Evolutionary conservation across 2,329 filamentous ascomycete species (phyloP).

Genomic region (Hysterium pulicare): DNA sequence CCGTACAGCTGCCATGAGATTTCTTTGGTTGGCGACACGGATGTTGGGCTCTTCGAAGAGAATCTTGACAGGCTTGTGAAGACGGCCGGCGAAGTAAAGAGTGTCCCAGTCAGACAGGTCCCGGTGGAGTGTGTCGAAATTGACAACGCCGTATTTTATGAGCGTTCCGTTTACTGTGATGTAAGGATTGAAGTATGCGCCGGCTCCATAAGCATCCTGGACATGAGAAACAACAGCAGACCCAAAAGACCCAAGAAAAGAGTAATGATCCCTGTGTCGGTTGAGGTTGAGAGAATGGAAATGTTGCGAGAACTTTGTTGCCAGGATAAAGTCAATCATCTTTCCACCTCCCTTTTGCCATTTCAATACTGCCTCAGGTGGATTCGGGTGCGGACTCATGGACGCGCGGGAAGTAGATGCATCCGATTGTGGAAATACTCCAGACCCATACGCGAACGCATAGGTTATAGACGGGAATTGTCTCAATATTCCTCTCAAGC

Average conservation of each 20-base stretch:
- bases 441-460: slow-evolving; percentile 95
- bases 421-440: slow-evolving; percentile 81
- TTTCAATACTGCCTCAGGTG: slow-evolving; percentile 74
- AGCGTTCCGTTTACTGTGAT: slow-evolving; percentile 91
- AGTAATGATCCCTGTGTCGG: slow-evolving; percentile 91
- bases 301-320: slow-evolving; percentile 89
- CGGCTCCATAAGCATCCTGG: slow-evolving; percentile 85
- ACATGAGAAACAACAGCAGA: slow-evolving; percentile 81
- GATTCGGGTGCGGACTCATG: slow-evolving; percentile 72
- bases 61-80: slow-evolving; percentile 98
- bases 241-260: slow-evolving; percentile 74
- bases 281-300: slow-evolving; percentile 92
- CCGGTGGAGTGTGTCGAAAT: slow-evolving; percentile 79
- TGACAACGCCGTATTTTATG: slow-evolving; percentile 97
- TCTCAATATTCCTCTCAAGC: slow-evolving; percentile 80
- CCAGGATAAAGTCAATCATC: slow-evolving; percentile 99
- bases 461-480: slow-evolving; percentile 95
- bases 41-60: slow-evolving; percentile 89
- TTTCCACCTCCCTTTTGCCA: slow-evolving; percentile 86
- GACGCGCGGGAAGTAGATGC: slow-evolving; percentile 47
- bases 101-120: slow-evolving; percentile 92
- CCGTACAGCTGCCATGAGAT: slow-evolving; percentile 85
- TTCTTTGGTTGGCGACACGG: slow-evolving; percentile 91
- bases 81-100: slow-evolving; percentile 88
- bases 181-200: slow-evolving; percentile 97